Percentiles rank a stretch among this genome's conserved stretches.
These are phyloP conservation scores for Coniochaeta ligniaria DNA, from an alignment of 2,329 filamentous ascomycete genomes.

Conservation along the genomic window DNA sequence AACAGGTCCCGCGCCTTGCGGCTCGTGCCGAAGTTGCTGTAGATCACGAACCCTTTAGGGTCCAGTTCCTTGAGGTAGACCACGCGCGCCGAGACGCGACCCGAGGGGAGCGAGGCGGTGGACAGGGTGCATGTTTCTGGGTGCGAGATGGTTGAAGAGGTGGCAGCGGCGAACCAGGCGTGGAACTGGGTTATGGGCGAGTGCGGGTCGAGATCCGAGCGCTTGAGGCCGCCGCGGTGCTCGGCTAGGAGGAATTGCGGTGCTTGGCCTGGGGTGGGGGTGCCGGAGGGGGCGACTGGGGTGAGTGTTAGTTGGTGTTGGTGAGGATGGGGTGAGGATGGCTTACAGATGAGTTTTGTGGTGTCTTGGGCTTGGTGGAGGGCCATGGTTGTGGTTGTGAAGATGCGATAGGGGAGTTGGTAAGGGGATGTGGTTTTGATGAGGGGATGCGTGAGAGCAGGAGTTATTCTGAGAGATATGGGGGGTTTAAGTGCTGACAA, in stretches of 20 bases:
- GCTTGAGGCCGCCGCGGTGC: slow-evolving; percentile 47
- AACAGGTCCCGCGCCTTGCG: slow-evolving; percentile 60
- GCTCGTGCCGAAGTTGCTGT: slow-evolving; percentile 84
- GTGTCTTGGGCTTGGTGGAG: slow-evolving; percentile 29
- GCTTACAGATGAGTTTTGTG: slow-evolving; percentile 42
- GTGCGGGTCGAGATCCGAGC: slow-evolving; percentile 48
- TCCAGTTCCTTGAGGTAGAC: slow-evolving; percentile 98
- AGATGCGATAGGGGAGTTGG: not conserved
- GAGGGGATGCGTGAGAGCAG: not conserved
- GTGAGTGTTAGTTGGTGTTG: not conserved
- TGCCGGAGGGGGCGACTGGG: slow-evolving; percentile 20
- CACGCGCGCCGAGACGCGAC: slow-evolving; percentile 74
- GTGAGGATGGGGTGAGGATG: not conserved
- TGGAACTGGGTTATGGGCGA: slow-evolving; percentile 81
- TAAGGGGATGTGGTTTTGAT: not conserved
- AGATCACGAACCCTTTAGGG: slow-evolving; percentile 74
- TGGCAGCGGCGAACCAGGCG: slow-evolving; percentile 76
- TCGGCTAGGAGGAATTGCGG: slow-evolving; percentile 62
- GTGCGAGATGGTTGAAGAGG: slow-evolving; percentile 48
- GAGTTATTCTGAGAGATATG: not conserved
- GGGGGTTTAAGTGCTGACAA: not conserved
- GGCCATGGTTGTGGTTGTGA: slow-evolving; percentile 29
- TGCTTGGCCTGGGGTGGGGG: slow-evolving; percentile 60
- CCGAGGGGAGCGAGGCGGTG: slow-evolving; percentile 76
- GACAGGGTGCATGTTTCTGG: slow-evolving; percentile 86